These are phyloP conservation scores for Fusarium illudens DNA, from an alignment of 2,329 filamentous ascomycete species.

Conservation along the genomic window DNA sequence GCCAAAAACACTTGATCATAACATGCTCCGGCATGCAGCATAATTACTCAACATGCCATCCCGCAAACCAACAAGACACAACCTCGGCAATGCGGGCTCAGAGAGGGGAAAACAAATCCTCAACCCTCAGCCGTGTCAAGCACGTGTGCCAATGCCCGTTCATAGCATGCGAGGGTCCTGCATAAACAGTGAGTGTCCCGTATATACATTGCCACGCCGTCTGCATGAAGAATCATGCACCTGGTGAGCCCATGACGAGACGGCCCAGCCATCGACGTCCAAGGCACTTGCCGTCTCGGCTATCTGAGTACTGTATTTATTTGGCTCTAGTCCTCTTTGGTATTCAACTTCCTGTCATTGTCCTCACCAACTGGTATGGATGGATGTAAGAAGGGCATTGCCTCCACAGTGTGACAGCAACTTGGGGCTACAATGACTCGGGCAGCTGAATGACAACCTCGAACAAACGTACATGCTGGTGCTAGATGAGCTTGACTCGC, in stretches of 20 bases:
- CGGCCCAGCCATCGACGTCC: constrained; percentile 15
- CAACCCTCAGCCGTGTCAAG: not conserved
- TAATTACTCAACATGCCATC: constrained; percentile 23
- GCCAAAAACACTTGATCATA: not conserved
- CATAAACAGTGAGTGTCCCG: constrained; percentile 4
- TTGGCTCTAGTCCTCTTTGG: not conserved
- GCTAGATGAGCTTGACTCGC: not conserved
- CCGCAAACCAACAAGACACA: not conserved
- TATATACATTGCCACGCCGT: constrained; percentile 33
- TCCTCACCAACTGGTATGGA: not conserved
- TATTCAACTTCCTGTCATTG: not conserved
- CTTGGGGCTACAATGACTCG: not conserved
- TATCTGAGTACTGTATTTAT: constrained; percentile 2
- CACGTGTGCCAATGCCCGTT: constrained; percentile 9
- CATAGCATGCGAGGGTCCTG: not conserved
- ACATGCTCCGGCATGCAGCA: constrained; percentile 17
- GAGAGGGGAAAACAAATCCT: not conserved
- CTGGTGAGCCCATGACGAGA: constrained; percentile 1
- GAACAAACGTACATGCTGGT: not conserved
- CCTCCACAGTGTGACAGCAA: not conserved
- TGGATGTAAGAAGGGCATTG: not conserved
- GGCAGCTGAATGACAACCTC: not conserved
- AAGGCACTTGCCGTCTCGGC: constrained; percentile 8
- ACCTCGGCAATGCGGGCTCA: not conserved
- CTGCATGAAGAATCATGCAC: not conserved